phyloP scores from a whole-genome alignment of 2,329 filamentous ascomycete genomes.

The Sporothrix protearum region DNA sequence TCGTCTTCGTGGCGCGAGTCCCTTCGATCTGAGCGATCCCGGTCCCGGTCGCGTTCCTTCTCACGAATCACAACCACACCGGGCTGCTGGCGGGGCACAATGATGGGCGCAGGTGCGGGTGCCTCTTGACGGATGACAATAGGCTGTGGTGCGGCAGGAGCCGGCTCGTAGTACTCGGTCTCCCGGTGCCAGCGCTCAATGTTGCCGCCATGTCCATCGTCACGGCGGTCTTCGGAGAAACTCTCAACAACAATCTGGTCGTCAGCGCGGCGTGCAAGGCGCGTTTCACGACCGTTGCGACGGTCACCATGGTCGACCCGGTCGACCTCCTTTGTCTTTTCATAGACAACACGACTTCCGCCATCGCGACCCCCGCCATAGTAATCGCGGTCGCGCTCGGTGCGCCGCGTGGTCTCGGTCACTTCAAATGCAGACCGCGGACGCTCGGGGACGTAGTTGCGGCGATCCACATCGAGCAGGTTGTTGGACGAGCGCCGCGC shows the following conservation, averaged over 20 bases:
- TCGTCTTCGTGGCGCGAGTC: constrained; percentile 41
- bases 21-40: not conserved
- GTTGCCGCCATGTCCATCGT: constrained; percentile 46
- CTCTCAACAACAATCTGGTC: constrained; percentile 49
- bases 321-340: constrained; percentile 44
- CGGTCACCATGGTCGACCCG: constrained; percentile 31
- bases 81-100: constrained; percentile 32
- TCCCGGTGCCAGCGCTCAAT: constrained; percentile 59
- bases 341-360: constrained; percentile 40
- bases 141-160: constrained; percentile 43
- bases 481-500: constrained; percentile 36
- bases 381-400: constrained; percentile 29
- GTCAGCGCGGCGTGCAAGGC: constrained; percentile 45
- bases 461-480: constrained; percentile 44
- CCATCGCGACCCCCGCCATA: constrained; percentile 27
- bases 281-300: constrained; percentile 38
- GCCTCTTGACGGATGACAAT: constrained; percentile 60
- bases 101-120: constrained; percentile 48
- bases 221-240: constrained; percentile 49
- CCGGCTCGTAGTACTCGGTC: constrained; percentile 58
- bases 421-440: constrained; percentile 51
- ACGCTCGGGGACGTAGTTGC: constrained; percentile 45
- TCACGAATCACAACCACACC: constrained; percentile 32
- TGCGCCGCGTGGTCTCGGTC: constrained; percentile 32
- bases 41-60: constrained; percentile 21